These are phyloP conservation scores for Mycena sp. DNA, from an alignment of 1,284 basidiomycete genomes.

Conservation along the genomic window DNA sequence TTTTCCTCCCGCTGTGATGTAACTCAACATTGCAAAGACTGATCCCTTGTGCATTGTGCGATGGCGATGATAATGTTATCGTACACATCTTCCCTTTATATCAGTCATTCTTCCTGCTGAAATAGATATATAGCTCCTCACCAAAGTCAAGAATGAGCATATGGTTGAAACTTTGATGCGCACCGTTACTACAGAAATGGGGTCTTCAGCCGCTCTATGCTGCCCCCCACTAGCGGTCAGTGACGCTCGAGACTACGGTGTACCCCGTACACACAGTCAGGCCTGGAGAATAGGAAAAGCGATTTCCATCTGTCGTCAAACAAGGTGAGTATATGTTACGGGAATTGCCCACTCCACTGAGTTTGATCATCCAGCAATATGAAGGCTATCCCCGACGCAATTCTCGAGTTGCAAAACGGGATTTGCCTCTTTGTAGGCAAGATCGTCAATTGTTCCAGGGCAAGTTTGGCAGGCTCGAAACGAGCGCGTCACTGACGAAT, in stretches of 20 bases:
- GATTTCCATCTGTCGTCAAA: constrained; percentile 51
- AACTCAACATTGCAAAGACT: constrained; percentile 44
- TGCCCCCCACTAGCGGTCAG: constrained; percentile 51
- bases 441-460: constrained; percentile 60
- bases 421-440: constrained; percentile 64
- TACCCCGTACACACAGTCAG: constrained; percentile 61
- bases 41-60: constrained; percentile 57
- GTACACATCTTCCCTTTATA: constrained; percentile 31
- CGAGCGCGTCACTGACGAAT: not conserved
- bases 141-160: constrained; percentile 45
- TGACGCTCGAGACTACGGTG: constrained; percentile 53
- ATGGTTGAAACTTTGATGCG: constrained; percentile 48
- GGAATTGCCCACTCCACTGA: not conserved
- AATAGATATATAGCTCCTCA: constrained; percentile 39
- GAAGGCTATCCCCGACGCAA: constrained; percentile 55
- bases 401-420: constrained; percentile 58
- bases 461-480: constrained; percentile 26
- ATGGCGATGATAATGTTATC: constrained; percentile 55
- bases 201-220: constrained; percentile 55
- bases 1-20: not conserved
- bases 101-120: not conserved
- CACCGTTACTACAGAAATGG: constrained; percentile 51
- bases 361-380: constrained; percentile 44
- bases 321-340: constrained; percentile 36
- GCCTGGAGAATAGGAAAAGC: constrained; percentile 65